Conservation (phyloP, 2,329 filamentous ascomycete species). For the Cercospora sp. region DNA sequence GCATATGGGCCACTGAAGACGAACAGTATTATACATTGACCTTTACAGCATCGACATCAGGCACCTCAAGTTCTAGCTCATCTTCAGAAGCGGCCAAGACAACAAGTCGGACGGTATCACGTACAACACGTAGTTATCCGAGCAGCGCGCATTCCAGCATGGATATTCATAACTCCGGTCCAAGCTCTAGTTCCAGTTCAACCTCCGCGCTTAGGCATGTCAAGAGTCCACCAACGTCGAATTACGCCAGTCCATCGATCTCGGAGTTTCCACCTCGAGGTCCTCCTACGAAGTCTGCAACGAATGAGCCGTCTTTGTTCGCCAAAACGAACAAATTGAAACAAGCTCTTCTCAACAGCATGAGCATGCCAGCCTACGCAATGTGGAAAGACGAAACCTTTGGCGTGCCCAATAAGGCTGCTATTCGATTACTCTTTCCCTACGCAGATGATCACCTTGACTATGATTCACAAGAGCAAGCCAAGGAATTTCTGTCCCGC, state of each 20-base stretch:
- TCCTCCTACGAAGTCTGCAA: conserved; percentile 58
- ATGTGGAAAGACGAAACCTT: conserved; percentile 81
- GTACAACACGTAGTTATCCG: conserved; percentile 41
- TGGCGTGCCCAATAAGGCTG: conserved; percentile 70
- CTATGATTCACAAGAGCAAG: conserved; percentile 40
- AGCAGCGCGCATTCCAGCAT: conserved; percentile 41
- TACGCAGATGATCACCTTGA: conserved; percentile 38
- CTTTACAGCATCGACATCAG: conserved; percentile 60
- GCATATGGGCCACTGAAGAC: conserved; percentile 68
- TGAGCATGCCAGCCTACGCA: conserved; percentile 70
- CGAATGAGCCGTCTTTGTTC: conserved; percentile 63
- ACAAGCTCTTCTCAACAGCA: conserved; percentile 73
- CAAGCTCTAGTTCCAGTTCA: conserved; percentile 33
- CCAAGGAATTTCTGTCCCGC: conserved; percentile 55
- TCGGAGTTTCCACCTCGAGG: conserved; percentile 67
- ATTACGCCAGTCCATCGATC: conserved; percentile 53
- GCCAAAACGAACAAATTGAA: conserved; percentile 75
- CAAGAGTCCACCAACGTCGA: conserved; percentile 32
- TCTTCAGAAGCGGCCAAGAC: conserved; percentile 28
- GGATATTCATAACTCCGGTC: conserved; percentile 36
- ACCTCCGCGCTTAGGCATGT: background rate
- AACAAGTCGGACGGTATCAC: conserved; percentile 45
- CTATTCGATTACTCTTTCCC: conserved; percentile 43
- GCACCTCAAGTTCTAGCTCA: conserved; percentile 20
- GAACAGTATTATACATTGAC: conserved; percentile 72